These are phyloP conservation scores for Albifimbria verrucaria DNA, from an alignment of 2,329 filamentous ascomycete species.

Conservation along the genomic window DNA sequence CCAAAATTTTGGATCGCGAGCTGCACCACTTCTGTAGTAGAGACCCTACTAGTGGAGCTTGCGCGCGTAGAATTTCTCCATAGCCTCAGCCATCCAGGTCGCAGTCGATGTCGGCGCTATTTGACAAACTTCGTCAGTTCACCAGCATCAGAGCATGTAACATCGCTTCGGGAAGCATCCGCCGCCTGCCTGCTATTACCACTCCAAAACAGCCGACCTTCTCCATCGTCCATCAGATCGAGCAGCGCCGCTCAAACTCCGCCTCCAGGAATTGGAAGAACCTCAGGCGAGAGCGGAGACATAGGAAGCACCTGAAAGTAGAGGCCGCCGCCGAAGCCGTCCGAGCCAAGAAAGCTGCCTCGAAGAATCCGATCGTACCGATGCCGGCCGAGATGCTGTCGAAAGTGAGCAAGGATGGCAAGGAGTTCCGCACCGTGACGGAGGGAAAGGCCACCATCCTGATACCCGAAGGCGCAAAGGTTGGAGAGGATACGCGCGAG, in stretches of 20 bases:
- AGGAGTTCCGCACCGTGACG: conserved; percentile 48
- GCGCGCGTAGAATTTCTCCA: no score
- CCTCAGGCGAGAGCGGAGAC: neutral
- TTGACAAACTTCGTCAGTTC: neutral
- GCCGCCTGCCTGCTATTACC: neutral
- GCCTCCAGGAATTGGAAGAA: neutral
- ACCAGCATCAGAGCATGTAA: neutral
- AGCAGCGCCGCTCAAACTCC: neutral
- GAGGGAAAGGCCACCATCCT: conserved; percentile 58
- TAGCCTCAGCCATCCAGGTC: neutral
- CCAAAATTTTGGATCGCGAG: neutral
- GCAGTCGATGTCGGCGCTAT: neutral
- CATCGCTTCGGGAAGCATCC: neutral
- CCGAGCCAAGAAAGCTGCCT: neutral
- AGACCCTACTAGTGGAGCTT: neutral
- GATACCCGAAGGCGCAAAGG: conserved; percentile 44
- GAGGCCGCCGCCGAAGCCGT: conserved; percentile 11
- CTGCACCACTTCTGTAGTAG: neutral
- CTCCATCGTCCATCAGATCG: neutral
- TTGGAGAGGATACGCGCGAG: conserved; percentile 52
- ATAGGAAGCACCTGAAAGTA: neutral
- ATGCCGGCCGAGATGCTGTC: neutral
- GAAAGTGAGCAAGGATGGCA: conserved; percentile 35
- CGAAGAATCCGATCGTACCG: conserved; percentile 4
- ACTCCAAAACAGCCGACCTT: neutral